Base-by-base conservation (phyloP, 306 rosid genomes). In the Chamaecrista fasciculata region DNA sequence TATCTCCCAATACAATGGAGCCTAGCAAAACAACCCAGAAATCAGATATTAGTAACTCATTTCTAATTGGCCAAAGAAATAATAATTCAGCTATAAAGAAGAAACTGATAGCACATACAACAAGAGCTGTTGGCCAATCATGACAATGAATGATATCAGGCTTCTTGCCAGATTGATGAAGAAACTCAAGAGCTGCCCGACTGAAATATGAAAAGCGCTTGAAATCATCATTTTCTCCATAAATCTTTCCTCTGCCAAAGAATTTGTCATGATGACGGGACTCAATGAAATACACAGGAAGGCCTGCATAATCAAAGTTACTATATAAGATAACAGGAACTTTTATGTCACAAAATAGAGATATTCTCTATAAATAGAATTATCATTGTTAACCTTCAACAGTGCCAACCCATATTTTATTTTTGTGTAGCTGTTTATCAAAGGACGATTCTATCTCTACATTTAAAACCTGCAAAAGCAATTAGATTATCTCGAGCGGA, bases 121-220 rank as follows among this genome's bases (percentile, higher is more conserved):
- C 81, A 67, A 94, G 86, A 78, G 98, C 90, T 69, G 96, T 92
- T 83, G 89, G 96, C 97, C 98, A 94, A 80, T 94, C 97, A 78
- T 94, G 98, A 67, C 98, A 94, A 69, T 91, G 98, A 63, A 94
- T 88, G 77, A 94, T 88, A 82, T 94, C 96, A 34, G 97, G 98
- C 70, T 84, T 85, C 86, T 94, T 94, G 73, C 97, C 96, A 78
- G 97, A 88, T 80, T 71, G 96, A 79, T 85, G 85, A 84, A 90
- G 91, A 72, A 94, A 94, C 73, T 94, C 96, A 34, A 94, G 97
- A 62, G 95, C 95, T 33, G 89, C 97, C 69, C 97, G 96, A 58
- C 97, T 91, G 78, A 94, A 94, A 79, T 25, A 94, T 16, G 97
- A 86, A 82, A 94, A 94, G 55, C 97, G 89, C 75, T 71, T 85